Evolutionary conservation across 805 yeast genomes (phyloP).

Genomic region (Ogataea haglerorum): DNA sequence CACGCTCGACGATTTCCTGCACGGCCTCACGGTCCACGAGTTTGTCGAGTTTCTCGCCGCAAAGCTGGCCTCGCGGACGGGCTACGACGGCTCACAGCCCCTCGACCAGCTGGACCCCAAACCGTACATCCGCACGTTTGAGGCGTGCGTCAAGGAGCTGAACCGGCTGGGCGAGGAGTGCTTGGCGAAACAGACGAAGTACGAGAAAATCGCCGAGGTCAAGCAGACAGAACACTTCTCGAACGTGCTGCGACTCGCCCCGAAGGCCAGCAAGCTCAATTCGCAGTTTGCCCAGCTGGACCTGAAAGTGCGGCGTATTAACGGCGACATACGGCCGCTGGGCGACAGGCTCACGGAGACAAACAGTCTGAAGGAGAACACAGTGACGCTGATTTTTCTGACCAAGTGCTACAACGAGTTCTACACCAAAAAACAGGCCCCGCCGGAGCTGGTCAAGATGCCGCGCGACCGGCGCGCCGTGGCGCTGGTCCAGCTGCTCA

Average conservation of each 20-base stretch:
- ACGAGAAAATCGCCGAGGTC: conserved; percentile 54
- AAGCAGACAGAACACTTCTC: conserved; percentile 66
- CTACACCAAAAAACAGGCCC: conserved; percentile 49
- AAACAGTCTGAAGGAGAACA: conserved; percentile 69
- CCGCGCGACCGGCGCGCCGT: conserved; percentile 56
- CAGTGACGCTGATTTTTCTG: conserved; percentile 66
- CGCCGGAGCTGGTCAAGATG: conserved; percentile 53
- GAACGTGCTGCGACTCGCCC: conserved; percentile 55
- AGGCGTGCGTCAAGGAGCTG: conserved; percentile 73
- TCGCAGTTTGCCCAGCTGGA: conserved; percentile 50
- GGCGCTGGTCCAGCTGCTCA: conserved; percentile 60
- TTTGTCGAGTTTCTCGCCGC: conserved; percentile 75
- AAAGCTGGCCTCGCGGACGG: conserved; percentile 45
- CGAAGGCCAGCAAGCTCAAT: conserved; percentile 40
- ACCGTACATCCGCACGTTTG: conserved; percentile 92
- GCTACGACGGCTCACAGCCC: conserved; percentile 44
- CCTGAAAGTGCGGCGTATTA: conserved; percentile 50
- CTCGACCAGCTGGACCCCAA: conserved; percentile 75
- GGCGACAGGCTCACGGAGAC: conserved; percentile 66
- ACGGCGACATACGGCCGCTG: conserved; percentile 61
- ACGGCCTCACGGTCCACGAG: conserved; percentile 69
- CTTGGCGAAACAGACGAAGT: conserved; percentile 42
- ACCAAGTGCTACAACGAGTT: conserved; percentile 77
- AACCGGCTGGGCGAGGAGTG: conserved; percentile 59
- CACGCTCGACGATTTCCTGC: conserved; percentile 59